phyloP scores from a whole-genome alignment of 108 stramenopile genomes.

The Bacterosira constricta region DNA sequence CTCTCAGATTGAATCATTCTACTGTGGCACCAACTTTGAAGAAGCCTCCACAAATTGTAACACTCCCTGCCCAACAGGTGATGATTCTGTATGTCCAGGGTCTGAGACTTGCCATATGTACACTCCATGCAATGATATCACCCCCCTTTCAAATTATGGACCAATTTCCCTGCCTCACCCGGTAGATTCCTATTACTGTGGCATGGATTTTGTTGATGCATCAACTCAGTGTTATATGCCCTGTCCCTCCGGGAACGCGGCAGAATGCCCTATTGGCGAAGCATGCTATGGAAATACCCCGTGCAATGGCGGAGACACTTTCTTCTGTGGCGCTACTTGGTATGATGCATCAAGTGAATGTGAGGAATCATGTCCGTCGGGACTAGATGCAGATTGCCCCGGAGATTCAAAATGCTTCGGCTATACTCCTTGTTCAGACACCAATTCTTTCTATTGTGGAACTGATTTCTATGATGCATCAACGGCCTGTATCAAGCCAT shows the following conservation, averaged over 20 bases:
- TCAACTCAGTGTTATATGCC: constrained; percentile 44
- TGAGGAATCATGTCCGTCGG: constrained; percentile 41
- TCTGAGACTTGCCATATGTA: constrained; percentile 44
- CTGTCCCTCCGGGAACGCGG: constrained; percentile 44
- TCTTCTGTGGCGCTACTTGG: constrained; percentile 50
- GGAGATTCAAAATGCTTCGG: constrained; percentile 42
- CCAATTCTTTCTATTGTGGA: constrained; percentile 51
- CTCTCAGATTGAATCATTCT: constrained; percentile 49
- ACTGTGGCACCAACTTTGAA: constrained; percentile 46
- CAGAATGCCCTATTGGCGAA: constrained; percentile 53
- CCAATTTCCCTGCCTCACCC: constrained; percentile 1
- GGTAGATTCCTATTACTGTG: constrained; percentile 43
- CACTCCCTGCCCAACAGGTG: constrained; percentile 43
- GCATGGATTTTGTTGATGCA: constrained; percentile 44
- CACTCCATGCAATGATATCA: constrained; percentile 42
- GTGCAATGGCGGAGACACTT: constrained; percentile 45
- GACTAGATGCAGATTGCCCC: constrained; percentile 48
- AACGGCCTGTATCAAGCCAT: constrained; percentile 42
- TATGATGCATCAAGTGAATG: constrained; percentile 54
- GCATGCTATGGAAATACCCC: constrained; percentile 49
- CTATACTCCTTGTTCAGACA: constrained; percentile 48
- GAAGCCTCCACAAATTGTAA: constrained; percentile 43
- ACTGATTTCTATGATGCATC: constrained; percentile 49
- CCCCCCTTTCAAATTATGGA: not conserved
- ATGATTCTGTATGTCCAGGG: constrained; percentile 35